Evolutionary conservation across 768 basidiomycete genomes (phyloP), one percentile per base, ranked within the genome.

Genomic region (Chalciporus piperatus): DNA sequence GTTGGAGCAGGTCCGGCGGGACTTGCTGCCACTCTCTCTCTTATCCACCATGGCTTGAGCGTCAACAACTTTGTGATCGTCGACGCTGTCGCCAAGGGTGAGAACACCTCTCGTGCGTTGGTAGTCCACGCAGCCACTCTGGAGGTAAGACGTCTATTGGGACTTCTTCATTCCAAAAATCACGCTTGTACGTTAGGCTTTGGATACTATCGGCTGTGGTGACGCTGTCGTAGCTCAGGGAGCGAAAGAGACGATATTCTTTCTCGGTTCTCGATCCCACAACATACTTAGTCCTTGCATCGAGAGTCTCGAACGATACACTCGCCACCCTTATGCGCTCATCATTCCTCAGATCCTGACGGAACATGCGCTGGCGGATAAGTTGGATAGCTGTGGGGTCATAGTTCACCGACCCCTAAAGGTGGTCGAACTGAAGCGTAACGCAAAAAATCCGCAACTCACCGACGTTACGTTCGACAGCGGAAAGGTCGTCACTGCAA

Each of bases 121-220:
- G 70, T 71, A 2, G 60, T 81, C 23, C 80, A 82, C 54, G 75
- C 80, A 16, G 76, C 78, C 30, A 82, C 80, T 3, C 65, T 82
- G n/a, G 80, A 82, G 71, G 80, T 79, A 52, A 38, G 62, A 22
- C 17, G 30, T 14, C 8, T 28, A 42, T 1, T 27, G 20, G 6
- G 1, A 44, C 19, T 5, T 12, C 6, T 19, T 45, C 6, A 23
- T 5, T 11, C 22, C 47, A 13, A 69, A n/a, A 75, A 22, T 25
- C 56, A 55, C 19, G 13, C 4, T 2, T 22, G 22, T 2, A 22
- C 4, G 22, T 22, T 43, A 82, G 79, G 73, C 74, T 0, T 63
- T 83, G 4, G 75, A 81, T 42, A 66, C 60, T 33, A 68, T 82
- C 6, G 72, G 67, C 13, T 74, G 74, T 38, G 74, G 74, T 11